Evolutionary conservation across 176 grass and related monocot genomes (phyloP), one percentile per base, ranked within the genome.

Genomic region (Pontederia crassipes): DNA sequence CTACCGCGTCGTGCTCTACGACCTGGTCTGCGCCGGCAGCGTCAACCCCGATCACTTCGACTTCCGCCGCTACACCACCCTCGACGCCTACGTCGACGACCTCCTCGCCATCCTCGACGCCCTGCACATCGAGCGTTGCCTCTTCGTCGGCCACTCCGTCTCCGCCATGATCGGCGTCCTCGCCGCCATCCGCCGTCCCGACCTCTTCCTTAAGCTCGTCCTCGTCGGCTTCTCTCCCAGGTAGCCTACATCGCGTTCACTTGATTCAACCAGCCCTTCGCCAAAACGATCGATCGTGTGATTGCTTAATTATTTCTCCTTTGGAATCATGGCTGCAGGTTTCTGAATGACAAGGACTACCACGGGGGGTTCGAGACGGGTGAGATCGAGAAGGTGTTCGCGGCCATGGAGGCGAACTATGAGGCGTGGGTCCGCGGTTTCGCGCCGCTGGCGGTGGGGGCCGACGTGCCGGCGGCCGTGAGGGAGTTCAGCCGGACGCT

Each of bases 91-190:
- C 67, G 85, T 89, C 14, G 89, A 89, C 11, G 85, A 95, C 78
- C 79, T 95, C 1, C 73, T 95, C 20, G 54, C 82, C 57, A 85
- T 95, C 62, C 82, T 95, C 48, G 79, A 89, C 62, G 79, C 77
- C 17, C 76, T 95, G 59, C 68, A 49, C 73, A 76, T 95, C 71
- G 66, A 81, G 28, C 76, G 79, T 2, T 95, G 89, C 71, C 81
- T 83, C 69, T 81, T 95, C 70, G 82, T 95, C 6, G 89, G 89
- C 0, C 89, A 95, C 78, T 95, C 89, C 11, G 89, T 95, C 10
- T 95, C 89, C 51, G 89, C 82, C 77, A 95, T 95, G 89, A 95
- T 95, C 71, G 89, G 89, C 61, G 86, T 95, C 67, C 79, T 89
- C 67, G 89, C 77, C 0, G 69, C 85, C 46, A 95, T 95, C 77